phyloP scores from a whole-genome alignment of 805 yeast genomes.

The Geotrichum ghanense region DNA sequence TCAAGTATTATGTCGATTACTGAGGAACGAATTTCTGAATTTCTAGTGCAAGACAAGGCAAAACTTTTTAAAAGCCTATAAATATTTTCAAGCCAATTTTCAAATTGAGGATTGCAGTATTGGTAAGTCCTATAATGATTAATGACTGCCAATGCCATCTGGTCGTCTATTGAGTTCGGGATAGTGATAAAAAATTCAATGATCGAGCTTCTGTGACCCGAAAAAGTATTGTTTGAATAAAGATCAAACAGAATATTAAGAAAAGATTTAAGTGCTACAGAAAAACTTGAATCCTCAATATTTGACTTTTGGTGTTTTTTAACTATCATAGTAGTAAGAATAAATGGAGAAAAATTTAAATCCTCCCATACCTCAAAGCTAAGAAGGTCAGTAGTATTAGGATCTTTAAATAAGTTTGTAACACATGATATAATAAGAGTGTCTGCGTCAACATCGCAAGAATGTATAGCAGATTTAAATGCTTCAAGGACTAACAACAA shows the following conservation, averaged over 20 bases:
- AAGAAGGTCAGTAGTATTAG: conserved; percentile 19
- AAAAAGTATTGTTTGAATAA: conserved; percentile 26
- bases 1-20: conserved; percentile 22
- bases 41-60: conserved; percentile 21
- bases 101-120: conserved; percentile 41
- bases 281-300: conserved; percentile 8
- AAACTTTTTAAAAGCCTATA: conserved; percentile 35
- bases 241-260: conserved; percentile 27
- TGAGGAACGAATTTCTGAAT: conserved; percentile 21
- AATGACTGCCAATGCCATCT: conserved; percentile 33
- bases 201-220: conserved; percentile 34
- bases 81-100: conserved; percentile 41
- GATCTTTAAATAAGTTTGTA: conserved; percentile 29
- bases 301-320: conserved; percentile 10
- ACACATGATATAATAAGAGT: conserved; percentile 32
- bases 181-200: conserved; percentile 32
- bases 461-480: conserved; percentile 23
- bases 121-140: conserved; percentile 37
- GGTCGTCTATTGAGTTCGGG: conserved; percentile 28
- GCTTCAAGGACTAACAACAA: conserved; percentile 27
- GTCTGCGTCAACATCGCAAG: conserved; percentile 30
- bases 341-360: conserved; percentile 33
- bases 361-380: conserved; percentile 33
- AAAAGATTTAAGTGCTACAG: conserved; percentile 25
- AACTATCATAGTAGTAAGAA: conserved; percentile 9